Conservation (phyloP, 1,284 basidiomycete genomes). For the Tremellales sp. region DNA sequence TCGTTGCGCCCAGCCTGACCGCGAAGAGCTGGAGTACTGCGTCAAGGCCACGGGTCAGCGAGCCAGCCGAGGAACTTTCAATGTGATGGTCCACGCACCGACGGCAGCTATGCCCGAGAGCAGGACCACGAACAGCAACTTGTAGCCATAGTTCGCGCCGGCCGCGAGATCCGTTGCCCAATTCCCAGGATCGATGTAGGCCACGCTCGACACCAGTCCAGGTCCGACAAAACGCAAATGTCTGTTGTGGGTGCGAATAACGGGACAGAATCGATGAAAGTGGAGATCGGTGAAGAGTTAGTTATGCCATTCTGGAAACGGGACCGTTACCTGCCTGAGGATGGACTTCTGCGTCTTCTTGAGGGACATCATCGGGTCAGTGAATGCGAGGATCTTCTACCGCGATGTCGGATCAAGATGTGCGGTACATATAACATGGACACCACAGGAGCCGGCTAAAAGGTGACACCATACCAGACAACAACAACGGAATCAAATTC, state of each 20-base stretch:
- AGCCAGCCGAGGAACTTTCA: background rate
- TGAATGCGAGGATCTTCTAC: too few species aligned
- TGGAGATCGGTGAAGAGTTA: too few species aligned
- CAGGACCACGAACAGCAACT: slow-evolving; percentile 79
- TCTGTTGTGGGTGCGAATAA: slow-evolving; percentile 15
- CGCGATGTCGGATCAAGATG: too few species aligned
- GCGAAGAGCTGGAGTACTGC: slow-evolving; percentile 43
- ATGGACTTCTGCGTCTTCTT: too few species aligned
- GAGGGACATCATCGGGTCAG: too few species aligned
- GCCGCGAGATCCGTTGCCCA: slow-evolving; percentile 38
- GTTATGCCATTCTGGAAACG: too few species aligned
- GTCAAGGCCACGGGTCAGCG: background rate
- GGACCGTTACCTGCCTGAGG: too few species aligned
- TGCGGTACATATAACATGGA: too few species aligned
- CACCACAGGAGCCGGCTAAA: too few species aligned
- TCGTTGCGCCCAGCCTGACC: slow-evolving; percentile 54
- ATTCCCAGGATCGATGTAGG: slow-evolving; percentile 48
- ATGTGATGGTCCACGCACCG: slow-evolving; percentile 23
- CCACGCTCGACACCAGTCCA: slow-evolving; percentile 47
- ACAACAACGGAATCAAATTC: too few species aligned
- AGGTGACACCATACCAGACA: too few species aligned
- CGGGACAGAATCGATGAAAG: too few species aligned
- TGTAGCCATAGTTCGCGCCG: slow-evolving; percentile 74
- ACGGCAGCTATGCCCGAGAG: slow-evolving; percentile 74
- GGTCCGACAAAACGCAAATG: slow-evolving; percentile 49